A percentile compares a stretch with the other conserved stretches of the same genome.
Conservation (phyloP, 306 rosid genomes). For the Trifolium fragiferum region DNA sequence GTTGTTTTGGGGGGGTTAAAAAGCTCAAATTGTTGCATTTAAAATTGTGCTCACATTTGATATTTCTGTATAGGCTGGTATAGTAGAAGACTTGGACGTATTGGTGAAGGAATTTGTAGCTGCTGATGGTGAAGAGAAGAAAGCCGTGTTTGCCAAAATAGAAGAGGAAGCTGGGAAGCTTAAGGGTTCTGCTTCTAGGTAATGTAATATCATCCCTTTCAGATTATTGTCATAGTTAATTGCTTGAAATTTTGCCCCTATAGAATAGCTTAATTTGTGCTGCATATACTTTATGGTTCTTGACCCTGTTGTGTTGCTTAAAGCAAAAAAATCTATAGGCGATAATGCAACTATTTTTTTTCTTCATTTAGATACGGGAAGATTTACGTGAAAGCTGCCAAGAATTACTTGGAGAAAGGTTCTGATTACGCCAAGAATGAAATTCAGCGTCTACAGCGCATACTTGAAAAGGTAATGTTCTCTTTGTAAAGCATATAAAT, state of each 20-base stretch:
- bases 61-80: slow-evolving; percentile 75
- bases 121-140: slow-evolving; percentile 76
- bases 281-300: background rate
- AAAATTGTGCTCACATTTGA: slow-evolving; percentile 28
- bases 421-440: slow-evolving; percentile 86
- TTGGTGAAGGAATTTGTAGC: slow-evolving; percentile 83
- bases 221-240: background rate
- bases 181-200: slow-evolving; percentile 82
- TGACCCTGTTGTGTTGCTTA: background rate
- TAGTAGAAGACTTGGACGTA: slow-evolving; percentile 61
- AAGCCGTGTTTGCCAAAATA: slow-evolving; percentile 52
- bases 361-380: slow-evolving; percentile 65
- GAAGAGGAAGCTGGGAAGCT: slow-evolving; percentile 86
- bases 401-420: slow-evolving; percentile 73
- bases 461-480: slow-evolving; percentile 78
- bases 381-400: slow-evolving; percentile 87
- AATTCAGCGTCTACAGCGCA: slow-evolving; percentile 79
- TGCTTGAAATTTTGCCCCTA: background rate
- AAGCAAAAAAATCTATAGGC: slow-evolving; percentile 17
- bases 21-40: slow-evolving; percentile 3
- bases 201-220: slow-evolving; percentile 23
- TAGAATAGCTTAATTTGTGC: background rate
- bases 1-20: background rate
- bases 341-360: slow-evolving; percentile 5
- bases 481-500: background rate